These are phyloP conservation scores for Fusarium euwallaceae DNA, from an alignment of 2,329 filamentous ascomycete species.

Conservation along the genomic window DNA sequence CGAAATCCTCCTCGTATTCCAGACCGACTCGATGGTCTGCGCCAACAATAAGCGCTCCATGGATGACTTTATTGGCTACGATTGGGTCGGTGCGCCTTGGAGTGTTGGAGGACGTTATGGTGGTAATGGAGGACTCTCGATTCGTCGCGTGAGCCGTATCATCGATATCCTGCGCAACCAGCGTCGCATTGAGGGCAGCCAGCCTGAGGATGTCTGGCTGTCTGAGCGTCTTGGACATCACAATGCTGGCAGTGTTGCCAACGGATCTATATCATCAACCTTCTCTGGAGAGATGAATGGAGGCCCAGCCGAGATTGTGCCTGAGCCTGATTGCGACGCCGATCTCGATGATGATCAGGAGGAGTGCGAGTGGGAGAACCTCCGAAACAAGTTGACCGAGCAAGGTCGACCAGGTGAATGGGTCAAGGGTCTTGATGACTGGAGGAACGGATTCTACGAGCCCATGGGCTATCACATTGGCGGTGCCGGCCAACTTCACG, in stretches of 20 bases:
- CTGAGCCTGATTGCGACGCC: neutral
- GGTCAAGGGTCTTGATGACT: conserved; percentile 62
- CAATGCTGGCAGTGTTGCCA: conserved; percentile 60
- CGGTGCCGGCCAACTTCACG: conserved; percentile 61
- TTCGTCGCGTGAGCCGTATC: conserved; percentile 66
- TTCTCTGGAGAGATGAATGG: conserved; percentile 65
- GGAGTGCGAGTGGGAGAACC: neutral
- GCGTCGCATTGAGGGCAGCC: conserved; percentile 57
- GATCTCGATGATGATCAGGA: neutral
- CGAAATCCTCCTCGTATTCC: conserved; percentile 68
- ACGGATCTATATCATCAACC: conserved; percentile 61
- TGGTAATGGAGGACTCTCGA: conserved; percentile 66
- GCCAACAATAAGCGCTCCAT: conserved; percentile 63
- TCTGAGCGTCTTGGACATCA: conserved; percentile 65
- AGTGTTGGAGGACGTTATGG: conserved; percentile 57
- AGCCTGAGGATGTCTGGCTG: conserved; percentile 70
- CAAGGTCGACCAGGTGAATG: conserved; percentile 44
- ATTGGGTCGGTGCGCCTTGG: conserved; percentile 69
- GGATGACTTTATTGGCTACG: conserved; percentile 65
- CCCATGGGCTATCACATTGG: conserved; percentile 71
- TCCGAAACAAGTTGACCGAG: neutral
- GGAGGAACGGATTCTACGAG: conserved; percentile 65
- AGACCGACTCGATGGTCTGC: conserved; percentile 68
- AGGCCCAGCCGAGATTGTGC: conserved; percentile 45
- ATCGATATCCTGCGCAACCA: conserved; percentile 65